Conservation (phyloP, 495 filamentous ascomycete genomes). For the Antarctomyces pellizariae region DNA sequence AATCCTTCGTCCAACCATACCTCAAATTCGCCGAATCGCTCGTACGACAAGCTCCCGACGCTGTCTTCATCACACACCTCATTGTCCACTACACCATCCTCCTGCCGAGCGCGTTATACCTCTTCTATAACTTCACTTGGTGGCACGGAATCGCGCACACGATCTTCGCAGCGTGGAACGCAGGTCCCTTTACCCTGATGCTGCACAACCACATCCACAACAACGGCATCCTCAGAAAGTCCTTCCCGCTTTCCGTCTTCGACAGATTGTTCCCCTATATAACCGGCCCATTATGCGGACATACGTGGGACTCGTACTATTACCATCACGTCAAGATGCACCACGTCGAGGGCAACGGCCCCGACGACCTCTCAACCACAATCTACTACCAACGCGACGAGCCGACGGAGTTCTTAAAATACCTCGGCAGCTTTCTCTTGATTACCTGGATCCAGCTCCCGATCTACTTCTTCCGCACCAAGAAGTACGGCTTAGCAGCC, state of each 20-base stretch:
- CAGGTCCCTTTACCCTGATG: constrained; percentile 55
- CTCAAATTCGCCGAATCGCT: constrained; percentile 10
- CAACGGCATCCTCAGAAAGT: constrained; percentile 35
- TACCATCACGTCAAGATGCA: constrained; percentile 76
- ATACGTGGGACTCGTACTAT: constrained; percentile 67
- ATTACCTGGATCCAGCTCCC: constrained; percentile 55
- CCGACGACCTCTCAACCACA: constrained; percentile 50
- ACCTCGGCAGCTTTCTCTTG: constrained; percentile 47
- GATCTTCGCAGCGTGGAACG: constrained; percentile 34
- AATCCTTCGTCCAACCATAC: constrained; percentile 11
- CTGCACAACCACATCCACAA: constrained; percentile 68
- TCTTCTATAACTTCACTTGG: constrained; percentile 41
- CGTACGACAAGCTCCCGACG: constrained; percentile 29
- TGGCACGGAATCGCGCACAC: constrained; percentile 38
- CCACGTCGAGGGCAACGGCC: constrained; percentile 63
- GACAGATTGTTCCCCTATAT: constrained; percentile 49
- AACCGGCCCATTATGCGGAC: constrained; percentile 50
- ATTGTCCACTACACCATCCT: constrained; percentile 44
- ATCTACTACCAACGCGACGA: constrained; percentile 54
- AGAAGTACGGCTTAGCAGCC: constrained; percentile 23
- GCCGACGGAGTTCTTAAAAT: constrained; percentile 34
- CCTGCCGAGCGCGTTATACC: constrained; percentile 36
- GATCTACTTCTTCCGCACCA: constrained; percentile 39
- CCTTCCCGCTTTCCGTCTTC: constrained; percentile 22
- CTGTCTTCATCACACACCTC: constrained; percentile 57